These are phyloP conservation scores for Neurospora sp. DNA, from an alignment of 495 filamentous ascomycete genomes.

Conservation along the genomic window DNA sequence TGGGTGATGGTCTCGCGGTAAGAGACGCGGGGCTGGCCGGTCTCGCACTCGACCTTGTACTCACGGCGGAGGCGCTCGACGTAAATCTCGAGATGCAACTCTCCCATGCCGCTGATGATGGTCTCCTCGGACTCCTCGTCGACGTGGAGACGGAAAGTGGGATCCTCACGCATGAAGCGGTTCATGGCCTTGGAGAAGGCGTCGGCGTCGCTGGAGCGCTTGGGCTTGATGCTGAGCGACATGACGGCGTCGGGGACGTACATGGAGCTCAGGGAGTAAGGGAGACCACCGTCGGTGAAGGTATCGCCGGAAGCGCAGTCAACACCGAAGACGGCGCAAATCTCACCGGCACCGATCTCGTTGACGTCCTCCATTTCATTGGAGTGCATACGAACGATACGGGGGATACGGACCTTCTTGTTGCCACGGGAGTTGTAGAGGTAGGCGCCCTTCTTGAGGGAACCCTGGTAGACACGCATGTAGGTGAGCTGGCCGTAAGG, in stretches of 20 bases:
- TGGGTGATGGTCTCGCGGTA: constrained; percentile 90
- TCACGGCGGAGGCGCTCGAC: constrained; percentile 96
- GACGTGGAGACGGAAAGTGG: constrained; percentile 91
- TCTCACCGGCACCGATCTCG: constrained; percentile 91
- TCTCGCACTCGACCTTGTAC: constrained; percentile 89
- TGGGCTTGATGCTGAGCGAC: constrained; percentile 93
- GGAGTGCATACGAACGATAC: constrained; percentile 98
- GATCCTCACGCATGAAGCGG: constrained; percentile 97
- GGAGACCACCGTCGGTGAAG: constrained; percentile 90
- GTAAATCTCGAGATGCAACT: constrained; percentile 95
- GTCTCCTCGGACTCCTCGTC: constrained; percentile 88
- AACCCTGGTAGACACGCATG: constrained; percentile 96
- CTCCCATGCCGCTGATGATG: constrained; percentile 98
- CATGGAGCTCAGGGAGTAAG: constrained; percentile 97
- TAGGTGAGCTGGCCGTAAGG: constrained; percentile 98
- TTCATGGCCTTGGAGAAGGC: constrained; percentile 99
- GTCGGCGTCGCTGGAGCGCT: constrained; percentile 80
- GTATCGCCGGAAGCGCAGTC: constrained; percentile 98
- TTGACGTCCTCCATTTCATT: constrained; percentile 97
- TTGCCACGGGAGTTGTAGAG: constrained; percentile 88
- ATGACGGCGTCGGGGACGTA: constrained; percentile 98
- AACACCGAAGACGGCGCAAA: constrained; percentile 96
- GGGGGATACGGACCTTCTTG: constrained; percentile 94
- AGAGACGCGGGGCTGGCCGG: constrained; percentile 94
- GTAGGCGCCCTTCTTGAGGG: constrained; percentile 74